Conservation (phyloP, 2,329 filamentous ascomycete genomes). For the Colletotrichum sp. region DNA sequence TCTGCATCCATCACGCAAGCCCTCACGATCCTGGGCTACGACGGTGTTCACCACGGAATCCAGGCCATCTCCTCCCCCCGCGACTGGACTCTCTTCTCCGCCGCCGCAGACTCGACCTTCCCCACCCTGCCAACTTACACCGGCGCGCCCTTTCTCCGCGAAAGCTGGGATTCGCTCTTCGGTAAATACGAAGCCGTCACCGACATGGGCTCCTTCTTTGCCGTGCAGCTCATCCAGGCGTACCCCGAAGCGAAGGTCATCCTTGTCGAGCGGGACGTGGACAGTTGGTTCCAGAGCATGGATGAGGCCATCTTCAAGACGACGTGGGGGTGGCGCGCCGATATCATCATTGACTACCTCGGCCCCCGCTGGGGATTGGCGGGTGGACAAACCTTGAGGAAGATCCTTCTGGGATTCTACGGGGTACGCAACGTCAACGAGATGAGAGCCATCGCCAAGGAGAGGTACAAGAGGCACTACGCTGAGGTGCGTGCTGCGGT, state of each 20-base stretch:
- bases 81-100: conserved; percentile 29
- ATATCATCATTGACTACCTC: conserved; percentile 24
- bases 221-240: conserved; percentile 71
- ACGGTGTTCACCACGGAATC: conserved; percentile 35
- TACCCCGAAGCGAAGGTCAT: conserved; percentile 78
- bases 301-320: conserved; percentile 26
- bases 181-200: conserved; percentile 32
- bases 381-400: conserved; percentile 26
- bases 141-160: conserved; percentile 21
- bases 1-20: conserved; percentile 37
- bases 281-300: not conserved
- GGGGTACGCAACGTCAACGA: conserved; percentile 25
- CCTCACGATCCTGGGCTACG: conserved; percentile 34
- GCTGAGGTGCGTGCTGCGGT: conserved; percentile 38
- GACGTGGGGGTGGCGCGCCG: conserved; percentile 25
- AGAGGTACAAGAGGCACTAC: conserved; percentile 42
- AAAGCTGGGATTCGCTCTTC: conserved; percentile 29
- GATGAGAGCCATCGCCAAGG: conserved; percentile 41
- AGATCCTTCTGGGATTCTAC: conserved; percentile 34
- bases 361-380: conserved; percentile 36
- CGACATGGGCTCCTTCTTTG: conserved; percentile 63
- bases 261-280: conserved; percentile 39
- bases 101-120: conserved; percentile 34
- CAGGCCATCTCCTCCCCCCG: conserved; percentile 25
- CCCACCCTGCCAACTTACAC: conserved; percentile 22